Evolutionary conservation across 2,329 filamentous ascomycete genomes (phyloP).

Genomic region (Diplodia mutila): DNA sequence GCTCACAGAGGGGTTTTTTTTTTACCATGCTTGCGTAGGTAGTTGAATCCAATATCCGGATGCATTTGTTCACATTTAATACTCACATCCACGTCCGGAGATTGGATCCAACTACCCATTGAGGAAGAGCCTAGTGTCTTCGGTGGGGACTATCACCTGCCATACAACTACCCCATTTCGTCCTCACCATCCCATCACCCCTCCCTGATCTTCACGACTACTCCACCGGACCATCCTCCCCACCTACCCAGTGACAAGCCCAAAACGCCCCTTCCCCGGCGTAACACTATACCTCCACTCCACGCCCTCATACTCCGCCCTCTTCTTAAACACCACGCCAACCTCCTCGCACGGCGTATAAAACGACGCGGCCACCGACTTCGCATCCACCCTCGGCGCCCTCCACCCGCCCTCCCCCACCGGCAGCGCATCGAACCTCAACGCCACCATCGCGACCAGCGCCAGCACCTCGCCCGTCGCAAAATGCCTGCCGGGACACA

Average conservation of each 20-base stretch:
- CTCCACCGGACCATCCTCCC: no score
- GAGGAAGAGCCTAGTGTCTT: no score
- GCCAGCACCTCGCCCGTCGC: constrained; percentile 41
- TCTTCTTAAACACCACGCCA: not conserved
- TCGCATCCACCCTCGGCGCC: constrained; percentile 27
- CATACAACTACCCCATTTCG: no score
- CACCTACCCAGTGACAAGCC: not conserved
- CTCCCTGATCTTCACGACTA: no score
- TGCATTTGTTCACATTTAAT: no score
- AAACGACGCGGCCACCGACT: not conserved
- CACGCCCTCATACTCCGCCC: not conserved
- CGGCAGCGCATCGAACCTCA: constrained; percentile 40
- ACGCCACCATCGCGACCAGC: constrained; percentile 38
- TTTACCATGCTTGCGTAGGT: no score
- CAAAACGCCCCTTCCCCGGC: not conserved
- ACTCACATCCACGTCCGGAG: no score
- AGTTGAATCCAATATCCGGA: no score
- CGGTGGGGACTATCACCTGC: no score
- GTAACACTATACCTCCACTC: not conserved
- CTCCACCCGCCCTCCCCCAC: constrained; percentile 29
- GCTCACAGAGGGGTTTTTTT: no score
- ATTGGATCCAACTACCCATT: no score
- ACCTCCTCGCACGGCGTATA: not conserved
- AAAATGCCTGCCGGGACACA: constrained; percentile 47
- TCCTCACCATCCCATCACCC: no score